Conservation (phyloP, 139 green algal genomes). For the Ulvella scutata region DNA sequence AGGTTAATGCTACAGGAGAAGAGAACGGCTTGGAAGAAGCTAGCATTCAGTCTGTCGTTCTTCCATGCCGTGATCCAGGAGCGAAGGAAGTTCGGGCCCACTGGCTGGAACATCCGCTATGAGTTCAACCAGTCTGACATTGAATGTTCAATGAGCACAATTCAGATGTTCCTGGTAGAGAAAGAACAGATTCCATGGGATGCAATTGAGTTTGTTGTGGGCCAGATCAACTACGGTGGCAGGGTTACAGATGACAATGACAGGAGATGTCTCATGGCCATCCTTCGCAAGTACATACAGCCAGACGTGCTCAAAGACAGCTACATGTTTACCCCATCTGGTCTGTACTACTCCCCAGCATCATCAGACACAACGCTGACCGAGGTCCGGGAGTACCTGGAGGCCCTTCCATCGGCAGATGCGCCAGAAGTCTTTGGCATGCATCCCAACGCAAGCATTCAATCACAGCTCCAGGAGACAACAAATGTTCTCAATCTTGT, state of each 20-base stretch:
- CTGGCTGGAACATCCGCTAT: conserved; percentile 84
- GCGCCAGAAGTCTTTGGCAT: conserved; percentile 78
- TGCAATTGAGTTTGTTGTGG: conserved; percentile 67
- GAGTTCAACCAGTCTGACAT: conserved; percentile 72
- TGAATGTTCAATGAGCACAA: conserved; percentile 54
- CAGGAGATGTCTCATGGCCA: conserved; percentile 51
- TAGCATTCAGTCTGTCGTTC: conserved; percentile 46
- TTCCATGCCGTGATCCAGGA: conserved; percentile 74
- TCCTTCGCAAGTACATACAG: conserved; percentile 54
- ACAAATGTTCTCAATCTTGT: conserved; percentile 42
- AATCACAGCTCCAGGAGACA: conserved; percentile 62
- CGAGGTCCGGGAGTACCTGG: conserved; percentile 43
- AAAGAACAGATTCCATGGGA: conserved; percentile 49
- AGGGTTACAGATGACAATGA: conserved; percentile 79
- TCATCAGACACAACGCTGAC: conserved; percentile 22
- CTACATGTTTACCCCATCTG: conserved; percentile 44
- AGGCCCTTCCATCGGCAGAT: conserved; percentile 33
- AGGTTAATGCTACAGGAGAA: conserved; percentile 22
- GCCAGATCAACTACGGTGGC: conserved; percentile 80
- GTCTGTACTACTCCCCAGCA: conserved; percentile 30
- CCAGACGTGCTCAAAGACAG: conserved; percentile 32
- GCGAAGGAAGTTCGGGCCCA: conserved; percentile 68
- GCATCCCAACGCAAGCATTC: conserved; percentile 73
- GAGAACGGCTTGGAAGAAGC: conserved; percentile 34
- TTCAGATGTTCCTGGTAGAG: conserved; percentile 59